phyloP scores from a whole-genome alignment of 2,329 filamentous ascomycete genomes.

The Akanthomyces uredinophilus region DNA sequence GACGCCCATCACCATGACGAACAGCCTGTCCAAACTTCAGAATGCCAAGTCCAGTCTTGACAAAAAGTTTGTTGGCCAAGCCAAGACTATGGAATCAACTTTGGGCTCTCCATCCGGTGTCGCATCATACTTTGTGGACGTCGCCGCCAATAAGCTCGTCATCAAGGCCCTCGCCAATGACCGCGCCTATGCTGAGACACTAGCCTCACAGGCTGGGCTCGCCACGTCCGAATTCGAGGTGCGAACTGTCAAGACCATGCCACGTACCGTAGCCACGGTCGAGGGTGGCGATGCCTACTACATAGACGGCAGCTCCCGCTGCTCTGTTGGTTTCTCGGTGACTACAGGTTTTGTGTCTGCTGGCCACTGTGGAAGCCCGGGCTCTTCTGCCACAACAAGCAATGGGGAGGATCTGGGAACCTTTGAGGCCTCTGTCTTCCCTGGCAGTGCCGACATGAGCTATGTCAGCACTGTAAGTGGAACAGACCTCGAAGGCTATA shows the following conservation, averaged over 20 bases:
- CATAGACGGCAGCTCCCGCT: constrained; percentile 28
- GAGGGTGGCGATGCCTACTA: constrained; percentile 34
- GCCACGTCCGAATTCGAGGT: constrained; percentile 33
- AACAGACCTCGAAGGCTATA: constrained; percentile 28
- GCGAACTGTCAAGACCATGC: constrained; percentile 27
- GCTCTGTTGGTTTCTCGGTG: constrained; percentile 37
- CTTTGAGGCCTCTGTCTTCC: constrained; percentile 34
- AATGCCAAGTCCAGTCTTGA: constrained; percentile 33
- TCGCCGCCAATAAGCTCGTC: constrained; percentile 36
- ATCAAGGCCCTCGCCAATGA: constrained; percentile 32
- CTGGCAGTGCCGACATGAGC: constrained; percentile 34
- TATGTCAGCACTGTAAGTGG: constrained; percentile 31
- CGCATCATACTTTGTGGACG: constrained; percentile 35
- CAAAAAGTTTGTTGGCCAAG: constrained; percentile 32
- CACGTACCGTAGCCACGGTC: constrained; percentile 31
- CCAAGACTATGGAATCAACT: constrained; percentile 22
- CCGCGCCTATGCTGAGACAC: constrained; percentile 28
- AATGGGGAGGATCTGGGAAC: constrained; percentile 28
- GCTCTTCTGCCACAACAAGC: constrained; percentile 28
- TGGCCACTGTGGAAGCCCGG: constrained; percentile 33
- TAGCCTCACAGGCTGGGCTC: constrained; percentile 34
- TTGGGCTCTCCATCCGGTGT: constrained; percentile 24
- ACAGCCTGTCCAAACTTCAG: constrained; percentile 29
- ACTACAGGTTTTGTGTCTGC: constrained; percentile 36
- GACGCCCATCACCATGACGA: constrained; percentile 28